Base-by-base conservation (phyloP, 345 rosid genomes). In the Ceriops zippeliana region DNA sequence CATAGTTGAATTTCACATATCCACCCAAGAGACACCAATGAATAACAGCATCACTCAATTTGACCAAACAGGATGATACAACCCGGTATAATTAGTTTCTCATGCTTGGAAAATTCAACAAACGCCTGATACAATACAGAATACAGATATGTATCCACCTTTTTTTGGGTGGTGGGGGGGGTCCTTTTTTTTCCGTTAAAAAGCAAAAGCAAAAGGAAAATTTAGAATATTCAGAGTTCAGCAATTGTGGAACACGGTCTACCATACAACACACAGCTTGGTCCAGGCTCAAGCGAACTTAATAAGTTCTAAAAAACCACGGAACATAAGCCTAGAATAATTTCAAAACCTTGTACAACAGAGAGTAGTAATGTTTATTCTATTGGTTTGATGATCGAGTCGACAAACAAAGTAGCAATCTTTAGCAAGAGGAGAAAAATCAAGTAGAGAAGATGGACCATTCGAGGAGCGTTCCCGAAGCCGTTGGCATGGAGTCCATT, bases 381-480 rank as follows among this genome's bases (percentile, higher is more conserved):
- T 42, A 42, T 42, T 13, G 2, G 59, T 56, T 56, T 22, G 30
- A 56, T 56, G 22, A 56, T 10, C 5, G 19, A 24, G 11, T 5
- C 6, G 30, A 56, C 16, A 9, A 4, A 56, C 26, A 56, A 62
- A 7, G 11, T 65, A 51, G 58, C 53, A 65, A 51, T 22, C 13
- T 30, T 3, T 30, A 10, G 9, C 3, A 22, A 30, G 52, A 21
- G 38, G 46, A 51, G n/a, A 19, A n/a, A 15, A 52, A 32, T 26
- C 16, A 32, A 10, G 16, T 26, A 65, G 20, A 28, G 24, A 59
- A 13, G 4, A 34, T 65, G 63, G 75, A 89, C 97, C 88, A 88
- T 76, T 47, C 91, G 78, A 65, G 77, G 74, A 13, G 77, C 80
- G 58, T 79, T 73, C 47, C 79, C 56, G 22, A 69, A 8, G 17